A percentile compares a stretch with the other conserved stretches of the same genome.
Conservation (phyloP, 2,329 filamentous ascomycete species). For the Rutstroemia sp. region DNA sequence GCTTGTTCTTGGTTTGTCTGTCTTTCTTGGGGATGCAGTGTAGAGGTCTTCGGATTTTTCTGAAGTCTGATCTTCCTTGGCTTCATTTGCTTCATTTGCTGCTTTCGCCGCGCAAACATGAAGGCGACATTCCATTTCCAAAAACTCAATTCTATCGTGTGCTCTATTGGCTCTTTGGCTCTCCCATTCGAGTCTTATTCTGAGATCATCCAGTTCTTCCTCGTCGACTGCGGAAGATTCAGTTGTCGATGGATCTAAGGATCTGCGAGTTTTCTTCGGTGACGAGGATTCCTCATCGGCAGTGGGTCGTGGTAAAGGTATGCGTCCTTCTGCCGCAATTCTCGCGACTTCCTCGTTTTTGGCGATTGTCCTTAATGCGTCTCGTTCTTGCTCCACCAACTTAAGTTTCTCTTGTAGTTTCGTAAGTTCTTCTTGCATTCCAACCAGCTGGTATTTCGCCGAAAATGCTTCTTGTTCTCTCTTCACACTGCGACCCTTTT, state of each 20-base stretch:
- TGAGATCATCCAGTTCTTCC: slow-evolving; percentile 38
- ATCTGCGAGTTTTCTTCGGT: slow-evolving; percentile 44
- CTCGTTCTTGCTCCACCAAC: slow-evolving; percentile 65
- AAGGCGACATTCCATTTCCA: slow-evolving; percentile 67
- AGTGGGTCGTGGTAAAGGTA: slow-evolving; percentile 47
- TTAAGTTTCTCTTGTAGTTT: slow-evolving; percentile 55
- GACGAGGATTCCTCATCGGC: slow-evolving; percentile 56
- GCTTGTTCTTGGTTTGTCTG: slow-evolving; percentile 4
- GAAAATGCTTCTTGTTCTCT: slow-evolving; percentile 64
- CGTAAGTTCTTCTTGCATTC: slow-evolving; percentile 59
- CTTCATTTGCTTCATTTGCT: slow-evolving; percentile 6
- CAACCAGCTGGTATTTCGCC: slow-evolving; percentile 57
- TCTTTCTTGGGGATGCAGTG: slow-evolving; percentile 5
- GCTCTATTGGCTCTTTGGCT: slow-evolving; percentile 57
- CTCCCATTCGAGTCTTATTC: slow-evolving; percentile 39
- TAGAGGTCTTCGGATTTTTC: neutral
- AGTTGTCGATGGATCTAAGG: slow-evolving; percentile 42
- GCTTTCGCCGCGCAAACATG: slow-evolving; percentile 53
- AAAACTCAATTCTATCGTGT: slow-evolving; percentile 66
- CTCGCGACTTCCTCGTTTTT: slow-evolving; percentile 67
- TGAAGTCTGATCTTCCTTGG: slow-evolving; percentile 1
- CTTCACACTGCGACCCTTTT: slow-evolving; percentile 53
- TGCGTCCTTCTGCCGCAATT: slow-evolving; percentile 63
- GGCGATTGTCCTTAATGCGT: slow-evolving; percentile 63
- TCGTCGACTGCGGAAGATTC: slow-evolving; percentile 44